Base-by-base conservation (phyloP, 2,329 filamentous ascomycete genomes). In the Ceratocystis cubensis region DNA sequence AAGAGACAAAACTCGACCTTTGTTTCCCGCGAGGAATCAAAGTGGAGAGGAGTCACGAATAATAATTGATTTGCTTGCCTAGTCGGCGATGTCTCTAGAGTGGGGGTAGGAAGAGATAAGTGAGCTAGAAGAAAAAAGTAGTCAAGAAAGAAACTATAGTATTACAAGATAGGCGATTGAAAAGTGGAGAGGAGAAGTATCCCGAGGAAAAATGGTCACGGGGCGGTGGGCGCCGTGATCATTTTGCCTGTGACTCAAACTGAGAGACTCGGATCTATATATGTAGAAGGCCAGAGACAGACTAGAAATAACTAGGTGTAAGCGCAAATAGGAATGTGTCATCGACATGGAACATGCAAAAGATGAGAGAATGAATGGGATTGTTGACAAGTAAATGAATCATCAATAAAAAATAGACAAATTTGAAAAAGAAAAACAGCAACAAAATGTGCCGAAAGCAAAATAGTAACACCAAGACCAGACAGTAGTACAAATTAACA, bases 401-500 rank as follows among this genome's bases (percentile, higher is more conserved):
- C 46, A 22, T 48, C 5, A 48, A 20, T 48, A 48, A 50, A 48
- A 50, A 20, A 50, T 22, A 50, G 13, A 41, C 37, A 15, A 15
- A 25, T 7, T 4, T 28, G 22, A 3, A 53, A 53, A 22, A 53
- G 25, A 53, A 53, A 25, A 10, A 41, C 37, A 15, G 37, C 37
- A n/a, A 8, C 17, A 48, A 3, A 48, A 20, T 7, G 46, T n/a
- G n/a, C 46, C 6, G 17, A 48, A 48, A 22, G 46, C 50, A 30
- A 25, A 13, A 25, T 22, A 8, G n/a, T 13, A 30, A 56, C 20
- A 30, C 20, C 22, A 57, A 59, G 25, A n/a, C 25, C 7, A 45
- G n/a, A 65, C 56, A 63, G 22, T 53, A 44, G 15, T 46, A 65
- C 28, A 20, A 61, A 61, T 8, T 10, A 41, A 30, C 59, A 56